phyloP scores from a whole-genome alignment of 352 stramenopile genomes.

The Phytophthora litchii region DNA sequence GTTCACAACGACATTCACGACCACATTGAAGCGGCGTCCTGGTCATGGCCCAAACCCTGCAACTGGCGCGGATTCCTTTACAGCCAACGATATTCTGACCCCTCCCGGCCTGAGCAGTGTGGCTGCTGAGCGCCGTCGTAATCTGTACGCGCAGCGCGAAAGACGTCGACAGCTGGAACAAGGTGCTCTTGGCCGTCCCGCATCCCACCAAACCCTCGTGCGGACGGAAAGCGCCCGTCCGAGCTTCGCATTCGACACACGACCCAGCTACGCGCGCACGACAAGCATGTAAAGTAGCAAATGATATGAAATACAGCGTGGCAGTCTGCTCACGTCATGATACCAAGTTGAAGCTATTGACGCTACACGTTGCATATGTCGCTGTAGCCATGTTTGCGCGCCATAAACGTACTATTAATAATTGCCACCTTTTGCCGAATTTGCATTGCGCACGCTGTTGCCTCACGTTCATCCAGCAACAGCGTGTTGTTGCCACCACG shows the following conservation, averaged over 20 bases:
- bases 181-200: slow-evolving; percentile 19
- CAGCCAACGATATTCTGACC: slow-evolving; percentile 8
- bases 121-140: slow-evolving; percentile 22
- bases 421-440: neutral
- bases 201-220: slow-evolving; percentile 28
- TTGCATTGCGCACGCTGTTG: neutral
- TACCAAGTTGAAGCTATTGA: slow-evolving; percentile 15
- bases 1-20: slow-evolving; percentile 38
- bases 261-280: slow-evolving; percentile 20
- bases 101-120: slow-evolving; percentile 27
- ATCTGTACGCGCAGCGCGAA: slow-evolving; percentile 23
- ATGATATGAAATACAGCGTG: slow-evolving; percentile 6
- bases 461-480: neutral
- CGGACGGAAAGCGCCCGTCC: slow-evolving; percentile 15
- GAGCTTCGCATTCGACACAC: slow-evolving; percentile 23
- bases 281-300: slow-evolving; percentile 37
- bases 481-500: neutral
- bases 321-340: slow-evolving; percentile 5
- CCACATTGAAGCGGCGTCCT: slow-evolving; percentile 32
- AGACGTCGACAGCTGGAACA: slow-evolving; percentile 27
- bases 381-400: slow-evolving; percentile 10
- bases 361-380: slow-evolving; percentile 21
- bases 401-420: neutral
- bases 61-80: slow-evolving; percentile 22
- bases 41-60: slow-evolving; percentile 17